Evolutionary conservation across 2,329 filamentous ascomycete species (phyloP).

Genomic region (Huntiella savannae): DNA sequence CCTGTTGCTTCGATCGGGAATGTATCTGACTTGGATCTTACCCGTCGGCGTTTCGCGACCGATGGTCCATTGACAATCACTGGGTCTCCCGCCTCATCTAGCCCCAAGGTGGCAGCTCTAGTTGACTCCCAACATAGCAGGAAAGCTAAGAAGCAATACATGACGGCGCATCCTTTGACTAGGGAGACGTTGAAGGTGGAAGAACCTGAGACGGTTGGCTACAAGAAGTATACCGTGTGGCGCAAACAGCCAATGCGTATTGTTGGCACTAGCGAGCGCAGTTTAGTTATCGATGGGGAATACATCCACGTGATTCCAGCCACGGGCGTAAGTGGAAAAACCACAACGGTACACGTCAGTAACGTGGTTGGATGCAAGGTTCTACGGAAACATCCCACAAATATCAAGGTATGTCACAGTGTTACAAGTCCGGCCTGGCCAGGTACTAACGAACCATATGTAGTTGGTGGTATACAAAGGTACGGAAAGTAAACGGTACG

Average conservation of each 20-base stretch:
- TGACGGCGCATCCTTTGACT: constrained; percentile 47
- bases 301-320: constrained; percentile 72
- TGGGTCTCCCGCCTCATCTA: constrained; percentile 48
- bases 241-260: constrained; percentile 71
- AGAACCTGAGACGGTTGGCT: constrained; percentile 37
- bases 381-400: constrained; percentile 57
- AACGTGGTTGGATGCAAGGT: constrained; percentile 71
- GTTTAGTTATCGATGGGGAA: constrained; percentile 65
- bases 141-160: constrained; percentile 19
- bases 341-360: constrained; percentile 64
- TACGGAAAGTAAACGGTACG: constrained; percentile 62
- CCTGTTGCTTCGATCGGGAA: constrained; percentile 63
- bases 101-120: constrained; percentile 42
- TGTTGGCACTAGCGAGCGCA: constrained; percentile 53
- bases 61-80: constrained; percentile 52
- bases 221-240: constrained; percentile 63
- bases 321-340: constrained; percentile 44
- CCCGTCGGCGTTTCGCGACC: constrained; percentile 54
- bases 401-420: constrained; percentile 45
- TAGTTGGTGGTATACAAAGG: constrained; percentile 55
- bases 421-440: neutral
- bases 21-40: constrained; percentile 55
- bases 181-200: constrained; percentile 42
- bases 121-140: constrained; percentile 22
- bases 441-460: constrained; percentile 2